Evolutionary conservation across 1,139 yeast species (phyloP), one percentile per base, ranked within the genome.

Genomic region (Geotrichum histeridarum): DNA sequence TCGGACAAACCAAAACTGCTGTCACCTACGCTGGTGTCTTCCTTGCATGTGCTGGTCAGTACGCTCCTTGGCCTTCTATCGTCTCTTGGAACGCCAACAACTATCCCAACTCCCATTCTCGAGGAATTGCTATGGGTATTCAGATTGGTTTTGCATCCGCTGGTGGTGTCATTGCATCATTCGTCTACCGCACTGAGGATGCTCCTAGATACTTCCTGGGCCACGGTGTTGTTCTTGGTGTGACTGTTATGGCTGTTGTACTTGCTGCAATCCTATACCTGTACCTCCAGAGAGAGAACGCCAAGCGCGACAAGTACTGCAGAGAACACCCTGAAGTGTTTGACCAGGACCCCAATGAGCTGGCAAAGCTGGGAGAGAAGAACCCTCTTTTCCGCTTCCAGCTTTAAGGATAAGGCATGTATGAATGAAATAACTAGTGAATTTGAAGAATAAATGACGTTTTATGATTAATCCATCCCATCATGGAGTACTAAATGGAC

Each of bases 161-260:
- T 1, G 68, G 77, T 9, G 78, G 77, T 48, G 71, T 69, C 18
- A 63, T 74, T 58, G 70, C 72, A 32, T 72, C 73, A 15, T 75
- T 72, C 58, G 68, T 73, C 35, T 73, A 71, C 63, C 61, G 70
- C 42, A 14, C 48, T 15, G 22, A 53, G 15, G 56, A 54, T 43
- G n/a, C 38, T n/a, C 57, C 57, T 12, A 30, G 51, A 6, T 54
- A 31, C 42, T 22, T n/a, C 32, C 38, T 54, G 14, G 57, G 57
- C 17, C 55, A 54, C 15, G 45, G 49, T 8, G 43, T 51, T 8
- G 39, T 42, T 7, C 49, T 51, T 31, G 49, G 50, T 7, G 39
- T 38, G 27, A 47, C 48, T 18, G 38, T 27, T 9, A 15, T 51
- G 32, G 12, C 48, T 12, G 18, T 45, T 14, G 12, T 22, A n/a